Percentiles rank a stretch among this genome's conserved stretches.
Conservation (phyloP, 225 moss, liverwort and hornwort genomes). For the Lunularia cruciata region DNA sequence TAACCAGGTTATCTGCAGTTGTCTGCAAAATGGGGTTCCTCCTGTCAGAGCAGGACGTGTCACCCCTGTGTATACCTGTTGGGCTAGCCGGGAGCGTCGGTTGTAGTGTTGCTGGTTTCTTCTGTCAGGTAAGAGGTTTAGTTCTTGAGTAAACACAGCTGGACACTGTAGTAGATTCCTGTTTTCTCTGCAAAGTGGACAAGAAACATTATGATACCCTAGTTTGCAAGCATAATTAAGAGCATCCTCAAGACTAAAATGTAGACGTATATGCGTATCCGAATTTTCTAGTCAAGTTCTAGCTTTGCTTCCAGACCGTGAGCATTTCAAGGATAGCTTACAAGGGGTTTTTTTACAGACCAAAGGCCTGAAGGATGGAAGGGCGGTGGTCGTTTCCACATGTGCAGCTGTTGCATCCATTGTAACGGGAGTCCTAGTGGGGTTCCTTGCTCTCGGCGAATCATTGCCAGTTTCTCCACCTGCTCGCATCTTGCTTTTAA, state of each 20-base stretch:
- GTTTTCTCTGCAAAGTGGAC: no score
- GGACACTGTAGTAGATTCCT: background rate
- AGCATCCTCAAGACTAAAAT: no score
- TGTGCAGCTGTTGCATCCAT: slow-evolving; percentile 98
- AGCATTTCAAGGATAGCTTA: background rate
- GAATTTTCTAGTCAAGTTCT: background rate
- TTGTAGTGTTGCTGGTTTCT: slow-evolving; percentile 94
- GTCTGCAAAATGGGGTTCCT: slow-evolving; percentile 95
- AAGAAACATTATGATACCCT: no score
- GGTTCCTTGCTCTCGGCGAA: slow-evolving; percentile 89
- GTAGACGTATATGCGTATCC: no score
- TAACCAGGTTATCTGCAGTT: slow-evolving; percentile 77
- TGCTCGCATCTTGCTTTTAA: slow-evolving; percentile 61
- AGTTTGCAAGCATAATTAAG: no score
- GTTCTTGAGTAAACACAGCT: background rate
- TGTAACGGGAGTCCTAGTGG: slow-evolving; percentile 87
- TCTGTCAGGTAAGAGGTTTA: slow-evolving; percentile 70
- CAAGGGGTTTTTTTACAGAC: slow-evolving; percentile 51
- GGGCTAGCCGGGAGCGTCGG: slow-evolving; percentile 74
- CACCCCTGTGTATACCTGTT: slow-evolving; percentile 72
- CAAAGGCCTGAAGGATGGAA: slow-evolving; percentile 87
- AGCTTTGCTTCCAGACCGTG: background rate
- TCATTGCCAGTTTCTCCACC: slow-evolving; percentile 74
- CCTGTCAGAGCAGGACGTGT: slow-evolving; percentile 71
- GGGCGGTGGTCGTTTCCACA: slow-evolving; percentile 97